Evolutionary conservation across 2,329 filamentous ascomycete species (phyloP), one percentile per base, ranked within the genome.

Genomic region (Pyrenochaeta sp.): DNA sequence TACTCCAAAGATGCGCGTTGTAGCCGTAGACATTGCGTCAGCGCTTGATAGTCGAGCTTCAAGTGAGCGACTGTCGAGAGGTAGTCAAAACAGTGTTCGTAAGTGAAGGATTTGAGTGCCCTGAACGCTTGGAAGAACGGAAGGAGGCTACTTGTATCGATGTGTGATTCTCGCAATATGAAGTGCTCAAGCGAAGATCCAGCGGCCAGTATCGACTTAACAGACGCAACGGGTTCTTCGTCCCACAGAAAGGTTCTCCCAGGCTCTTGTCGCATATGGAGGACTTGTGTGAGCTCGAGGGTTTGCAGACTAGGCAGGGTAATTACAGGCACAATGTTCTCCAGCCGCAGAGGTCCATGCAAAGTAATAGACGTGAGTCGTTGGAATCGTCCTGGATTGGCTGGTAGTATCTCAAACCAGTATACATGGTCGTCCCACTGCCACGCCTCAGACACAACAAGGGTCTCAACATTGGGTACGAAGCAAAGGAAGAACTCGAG

Each of bases 401-500:
- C 46, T 2, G 37, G 15, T 14, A 50, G 5, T 11, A 14, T 47
- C 6, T 40, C 29, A 20, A 54, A 60, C 57, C 57, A 60, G 36
- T 51, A 57, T 9, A 7, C 36, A n/a, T 51, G 42, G 7, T 53
- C 39, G 14, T 59, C 41, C 56, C 56, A 59, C 6, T 42, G 33
- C 53, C 49, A 56, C 15, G 33, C 27, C 15, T 56, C 49, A 27
- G 32, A 18, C 12, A 60, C 32, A 4, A 32, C 4, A 7, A 60
- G 27, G 2, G 17, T 36, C 20, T 50, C 35, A 12, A 57, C 47
- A 3, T 43, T 52, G 12, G 54, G 57, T 11, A 48, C 31, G 20
- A 52, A 58, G 7, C 54, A 30, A 7, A 60, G 18, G 14, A 58
- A 60, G 37, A 52, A 52, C 14, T 60, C 57, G 17, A 60, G 51